These are phyloP conservation scores for Penicillium sp. DNA, from an alignment of 2,329 filamentous ascomycete species.

Conservation along the genomic window DNA sequence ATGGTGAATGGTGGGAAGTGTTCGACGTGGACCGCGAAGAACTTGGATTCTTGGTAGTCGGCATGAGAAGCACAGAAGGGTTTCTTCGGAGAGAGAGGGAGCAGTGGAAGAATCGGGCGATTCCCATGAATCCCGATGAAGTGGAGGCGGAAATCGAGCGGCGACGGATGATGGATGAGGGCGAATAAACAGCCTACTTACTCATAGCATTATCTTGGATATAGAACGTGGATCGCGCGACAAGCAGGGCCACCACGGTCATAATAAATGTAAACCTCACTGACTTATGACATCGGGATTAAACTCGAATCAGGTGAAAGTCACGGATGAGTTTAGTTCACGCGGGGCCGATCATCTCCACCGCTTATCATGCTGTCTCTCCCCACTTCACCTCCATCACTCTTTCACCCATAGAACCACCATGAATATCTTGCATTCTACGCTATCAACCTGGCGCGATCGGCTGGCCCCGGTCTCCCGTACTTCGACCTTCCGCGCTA, in stretches of 20 bases:
- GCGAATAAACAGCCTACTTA: conserved; percentile 29
- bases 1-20: conserved; percentile 92
- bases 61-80: conserved; percentile 68
- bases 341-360: conserved; percentile 27
- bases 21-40: conserved; percentile 95
- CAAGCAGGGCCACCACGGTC: no score
- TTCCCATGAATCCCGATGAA: conserved; percentile 55
- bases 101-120: conserved; percentile 48
- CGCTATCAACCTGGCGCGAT: conserved; percentile 86
- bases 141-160: conserved; percentile 57
- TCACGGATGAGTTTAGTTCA: conserved; percentile 9
- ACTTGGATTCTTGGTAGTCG: conserved; percentile 85
- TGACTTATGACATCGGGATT: no score
- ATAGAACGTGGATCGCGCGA: no score
- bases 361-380: conserved; percentile 21
- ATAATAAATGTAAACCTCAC: no score
- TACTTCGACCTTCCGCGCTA: conserved; percentile 87
- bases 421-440: conserved; percentile 91
- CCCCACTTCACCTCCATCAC: conserved; percentile 8
- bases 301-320: conserved; percentile 3
- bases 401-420: conserved; percentile 15
- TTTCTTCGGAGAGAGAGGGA: conserved; percentile 58
- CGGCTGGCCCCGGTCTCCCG: conserved; percentile 82
- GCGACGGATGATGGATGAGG: conserved; percentile 40
- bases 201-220: background rate